phyloP scores from a whole-genome alignment of 805 yeast genomes.

The Deakozyma indianensis region DNA sequence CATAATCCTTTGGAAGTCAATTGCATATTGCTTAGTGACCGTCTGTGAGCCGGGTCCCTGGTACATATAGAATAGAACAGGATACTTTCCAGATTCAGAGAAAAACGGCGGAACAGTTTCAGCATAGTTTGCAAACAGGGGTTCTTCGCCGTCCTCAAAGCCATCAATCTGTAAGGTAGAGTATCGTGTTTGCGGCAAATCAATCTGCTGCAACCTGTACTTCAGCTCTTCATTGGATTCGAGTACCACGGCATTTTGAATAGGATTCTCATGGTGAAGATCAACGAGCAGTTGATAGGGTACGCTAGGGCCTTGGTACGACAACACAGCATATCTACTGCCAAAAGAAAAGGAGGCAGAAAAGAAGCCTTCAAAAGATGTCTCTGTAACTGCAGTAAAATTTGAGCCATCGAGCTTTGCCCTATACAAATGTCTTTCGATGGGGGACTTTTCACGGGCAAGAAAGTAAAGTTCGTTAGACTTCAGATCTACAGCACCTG shows the following conservation, averaged over 20 bases:
- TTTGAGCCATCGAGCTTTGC: conserved; percentile 38
- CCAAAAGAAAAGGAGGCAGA: conserved; percentile 69
- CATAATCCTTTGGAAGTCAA: conserved; percentile 59
- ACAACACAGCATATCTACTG: conserved; percentile 51
- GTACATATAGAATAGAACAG: conserved; percentile 77
- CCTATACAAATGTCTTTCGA: conserved; percentile 72
- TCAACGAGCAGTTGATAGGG: conserved; percentile 68
- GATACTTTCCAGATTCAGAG: conserved; percentile 47
- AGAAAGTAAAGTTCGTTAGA: conserved; percentile 45
- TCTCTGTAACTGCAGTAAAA: conserved; percentile 33
- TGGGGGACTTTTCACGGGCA: conserved; percentile 64
- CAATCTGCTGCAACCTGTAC: conserved; percentile 23
- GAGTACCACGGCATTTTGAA: conserved; percentile 17
- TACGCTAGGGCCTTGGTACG: conserved; percentile 64
- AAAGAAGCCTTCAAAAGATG: conserved; percentile 48
- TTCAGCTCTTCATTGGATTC: conserved; percentile 18
- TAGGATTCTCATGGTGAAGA: conserved; percentile 26
- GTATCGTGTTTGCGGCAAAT: conserved; percentile 41
- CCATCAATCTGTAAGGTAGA: conserved; percentile 31
- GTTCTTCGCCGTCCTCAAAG: conserved; percentile 28
- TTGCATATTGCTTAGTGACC: conserved; percentile 46
- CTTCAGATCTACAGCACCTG: conserved; percentile 33
- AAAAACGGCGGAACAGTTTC: conserved; percentile 73
- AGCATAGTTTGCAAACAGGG: conserved; percentile 36
- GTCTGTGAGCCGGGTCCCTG: conserved; percentile 94